Evolutionary conservation across 768 basidiomycete species (phyloP), one percentile per base, ranked within the genome.

Genomic region (Boletus rubescentipes): DNA sequence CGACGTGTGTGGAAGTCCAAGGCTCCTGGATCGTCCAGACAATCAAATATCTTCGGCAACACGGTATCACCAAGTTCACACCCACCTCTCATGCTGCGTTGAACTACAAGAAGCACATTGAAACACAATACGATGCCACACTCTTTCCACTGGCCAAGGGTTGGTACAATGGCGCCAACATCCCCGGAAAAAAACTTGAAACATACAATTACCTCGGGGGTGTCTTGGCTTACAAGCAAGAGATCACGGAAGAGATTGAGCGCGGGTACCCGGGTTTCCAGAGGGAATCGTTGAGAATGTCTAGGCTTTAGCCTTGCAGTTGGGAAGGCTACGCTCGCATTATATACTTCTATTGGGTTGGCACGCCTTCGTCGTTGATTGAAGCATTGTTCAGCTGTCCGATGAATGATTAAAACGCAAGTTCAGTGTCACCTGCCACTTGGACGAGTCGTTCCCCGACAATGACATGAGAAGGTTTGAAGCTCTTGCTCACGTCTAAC

Each of bases 211-310:
- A 59, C 12, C 0, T 18, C 8, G 57, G 26, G 5, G 58, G 57
- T 12, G 23, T 54, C 6, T 5, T 15, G 2, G 1, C 0, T 23
- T 62, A 62, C 18, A 44, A 15, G 9, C 32, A 12, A 15, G 61
- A 62, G 51, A 62, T 62, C 16, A 31, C 8, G 46, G 48, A 55
- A 14, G 61, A 62, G 23, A 49, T 60, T 1, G 53, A 51, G 14
- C 30, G 42, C 2, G 59, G 58, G 6, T 60, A 60, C 26, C 59
- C 59, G 1, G 37, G 46, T 23, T 62, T 62, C 37, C 32, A 54
- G 37, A 55, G 43, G n/a, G 61, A 62, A 20, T 7, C 45, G 1
- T 11, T 53, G 0, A 45, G 11, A 15, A 5, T 12, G 11, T 10
- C 51, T 16, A 26, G 10, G 15, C 36, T 44, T 39, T 44, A 54